Base-by-base conservation (phyloP, 169 alveolate genomes). In the Eimeria acervulina region DNA sequence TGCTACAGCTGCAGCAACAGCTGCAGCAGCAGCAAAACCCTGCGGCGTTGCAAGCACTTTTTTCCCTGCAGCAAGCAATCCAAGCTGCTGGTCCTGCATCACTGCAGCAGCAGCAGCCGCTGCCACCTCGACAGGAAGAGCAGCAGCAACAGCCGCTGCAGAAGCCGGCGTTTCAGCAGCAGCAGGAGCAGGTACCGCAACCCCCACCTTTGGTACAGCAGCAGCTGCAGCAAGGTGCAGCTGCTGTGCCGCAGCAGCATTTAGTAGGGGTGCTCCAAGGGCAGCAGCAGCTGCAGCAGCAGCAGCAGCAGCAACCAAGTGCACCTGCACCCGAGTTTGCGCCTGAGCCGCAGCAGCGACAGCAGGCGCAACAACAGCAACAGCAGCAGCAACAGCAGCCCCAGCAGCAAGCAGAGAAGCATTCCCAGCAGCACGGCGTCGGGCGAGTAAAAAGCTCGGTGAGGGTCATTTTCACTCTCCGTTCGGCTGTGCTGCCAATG, bases 11-110 rank as follows among this genome's bases (percentile, higher is more conserved):
- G 93, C 93, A 36, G 81, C 76, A 85, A 42, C 93, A 33, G 76
- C 80, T 85, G 93, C 93, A 85, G 52, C 93, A 85, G 93, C 93
- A 85, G 61, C 93, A 85, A 44, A 61, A 59, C 55, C 63, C 93
- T 61, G 93, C 80, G 61, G 93, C 80, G 55, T 38, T 59, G 76
- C 80, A 66, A 28, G 93, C 93, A 26, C 93, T 55, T 17, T 36
- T 85, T 10, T 55, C 93, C 47, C 38, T 85, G 55, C 93, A 85
- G 93, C 93, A 85, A 28, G 70, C 81, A 1, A 61, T 85, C 44
- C 93, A 85, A 47, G 31, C 81, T 21, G 52, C 63, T 40, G 36
- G 42, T 36, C 80, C 80, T 33, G 59, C 19, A 23, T 26, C 42
- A 15, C 28, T 61, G 52, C 81, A 52, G 76, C 81, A 52, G 31